A percentile compares a stretch with the other conserved stretches of the same genome.
Evolutionary conservation across 176 grass and related monocot genomes (phyloP).

Genomic region (Oryza meyeriana): DNA sequence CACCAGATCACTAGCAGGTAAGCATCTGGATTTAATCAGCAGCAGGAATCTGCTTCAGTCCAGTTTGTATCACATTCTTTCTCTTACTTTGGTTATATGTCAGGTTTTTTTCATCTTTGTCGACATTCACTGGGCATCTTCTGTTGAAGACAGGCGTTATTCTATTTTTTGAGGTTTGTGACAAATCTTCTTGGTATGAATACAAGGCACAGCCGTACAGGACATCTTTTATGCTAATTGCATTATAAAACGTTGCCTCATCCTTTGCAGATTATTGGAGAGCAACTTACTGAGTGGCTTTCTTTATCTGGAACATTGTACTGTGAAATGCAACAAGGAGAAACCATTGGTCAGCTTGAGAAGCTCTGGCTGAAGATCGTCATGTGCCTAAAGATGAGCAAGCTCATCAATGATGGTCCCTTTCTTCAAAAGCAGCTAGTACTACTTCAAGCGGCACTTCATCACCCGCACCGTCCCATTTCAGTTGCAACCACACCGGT

Average conservation of each 20-base stretch:
- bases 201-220: background rate
- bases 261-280: constrained; percentile 48
- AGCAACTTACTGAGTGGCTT: constrained; percentile 52
- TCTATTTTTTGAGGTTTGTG: constrained; percentile 58
- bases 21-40: constrained; percentile 2
- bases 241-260: background rate
- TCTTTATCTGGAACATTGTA: constrained; percentile 31
- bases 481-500: constrained; percentile 27
- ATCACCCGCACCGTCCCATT: constrained; percentile 49
- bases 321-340: constrained; percentile 27
- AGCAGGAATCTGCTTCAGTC: background rate
- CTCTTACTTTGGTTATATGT: constrained; percentile 30
- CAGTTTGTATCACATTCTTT: constrained; percentile 6
- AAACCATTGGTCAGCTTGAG: constrained; percentile 41
- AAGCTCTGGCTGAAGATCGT: constrained; percentile 47
- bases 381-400: constrained; percentile 41
- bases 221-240: background rate
- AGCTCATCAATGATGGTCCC: constrained; percentile 34
- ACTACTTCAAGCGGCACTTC: constrained; percentile 47
- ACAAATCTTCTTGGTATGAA: constrained; percentile 5
- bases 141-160: constrained; percentile 32
- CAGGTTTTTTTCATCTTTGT: constrained; percentile 49
- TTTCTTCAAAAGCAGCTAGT: constrained; percentile 32
- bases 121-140: constrained; percentile 33
- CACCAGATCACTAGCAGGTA: constrained; percentile 47